Evolutionary conservation across 2,329 filamentous ascomycete species (phyloP).

Genomic region (Fusarium nanum): DNA sequence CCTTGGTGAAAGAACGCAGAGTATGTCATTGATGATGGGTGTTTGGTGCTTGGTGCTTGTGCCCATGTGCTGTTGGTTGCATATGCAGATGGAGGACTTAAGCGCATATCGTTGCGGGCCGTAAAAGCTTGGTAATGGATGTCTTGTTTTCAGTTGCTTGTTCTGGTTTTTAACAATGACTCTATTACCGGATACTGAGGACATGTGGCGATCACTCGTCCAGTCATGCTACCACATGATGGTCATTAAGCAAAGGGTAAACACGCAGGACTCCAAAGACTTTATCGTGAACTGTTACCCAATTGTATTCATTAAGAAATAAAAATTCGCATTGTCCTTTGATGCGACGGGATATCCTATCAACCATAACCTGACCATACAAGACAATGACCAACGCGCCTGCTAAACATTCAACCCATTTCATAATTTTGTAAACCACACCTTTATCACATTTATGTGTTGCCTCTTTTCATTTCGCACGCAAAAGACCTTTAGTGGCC

Average conservation of each 20-base stretch:
- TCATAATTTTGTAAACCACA: constrained; percentile 5
- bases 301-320: constrained; percentile 5
- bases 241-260: neutral
- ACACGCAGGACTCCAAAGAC: neutral
- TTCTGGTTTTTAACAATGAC: neutral
- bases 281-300: neutral
- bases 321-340: constrained; percentile 4
- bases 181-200: neutral
- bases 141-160: neutral
- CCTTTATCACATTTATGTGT: neutral
- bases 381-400: constrained; percentile 10
- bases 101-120: neutral
- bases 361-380: neutral
- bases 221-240: neutral
- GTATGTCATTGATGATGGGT: neutral
- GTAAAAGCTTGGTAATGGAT: neutral
- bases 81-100: neutral
- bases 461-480: neutral
- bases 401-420: neutral
- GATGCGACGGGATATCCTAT: constrained; percentile 25
- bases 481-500: constrained; percentile 38
- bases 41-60: neutral
- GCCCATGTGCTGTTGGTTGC: neutral
- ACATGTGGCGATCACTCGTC: neutral
- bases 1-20: neutral